Percentiles rank a stretch among this genome's conserved stretches.
phyloP scores from a whole-genome alignment of 1,284 basidiomycete species.

The Tetrapyrgos nigripes region DNA sequence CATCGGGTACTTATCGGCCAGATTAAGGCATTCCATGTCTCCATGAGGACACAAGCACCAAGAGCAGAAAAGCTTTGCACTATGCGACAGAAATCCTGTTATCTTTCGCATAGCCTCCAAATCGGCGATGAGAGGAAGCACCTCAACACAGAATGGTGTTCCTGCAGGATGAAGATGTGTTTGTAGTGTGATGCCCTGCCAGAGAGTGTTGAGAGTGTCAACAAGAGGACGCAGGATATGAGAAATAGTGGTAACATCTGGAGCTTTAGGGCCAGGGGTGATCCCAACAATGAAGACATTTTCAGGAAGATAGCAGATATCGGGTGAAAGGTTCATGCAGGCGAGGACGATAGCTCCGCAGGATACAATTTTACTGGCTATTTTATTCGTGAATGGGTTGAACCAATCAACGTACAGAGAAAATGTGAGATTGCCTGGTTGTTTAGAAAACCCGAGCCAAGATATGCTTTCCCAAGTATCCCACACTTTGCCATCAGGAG shows the following conservation, averaged over 20 bases:
- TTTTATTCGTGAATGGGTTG: slow-evolving; percentile 27
- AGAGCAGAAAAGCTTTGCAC: slow-evolving; percentile 13
- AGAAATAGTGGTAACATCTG: slow-evolving; percentile 18
- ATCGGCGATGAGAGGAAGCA: slow-evolving; percentile 22
- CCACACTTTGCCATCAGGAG: slow-evolving; percentile 15
- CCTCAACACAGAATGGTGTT: slow-evolving; percentile 1
- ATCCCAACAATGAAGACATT: slow-evolving; percentile 22
- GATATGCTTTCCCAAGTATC: slow-evolving; percentile 24
- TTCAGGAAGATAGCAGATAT: slow-evolving; percentile 13
- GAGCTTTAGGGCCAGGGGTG: slow-evolving; percentile 14
- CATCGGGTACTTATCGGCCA: not conserved
- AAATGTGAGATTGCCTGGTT: slow-evolving; percentile 22
- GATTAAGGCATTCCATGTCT: slow-evolving; percentile 18
- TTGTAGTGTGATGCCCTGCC: slow-evolving; percentile 7
- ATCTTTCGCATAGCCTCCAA: slow-evolving; percentile 20
- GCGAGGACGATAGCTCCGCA: slow-evolving; percentile 19
- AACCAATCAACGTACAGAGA: slow-evolving; percentile 31
- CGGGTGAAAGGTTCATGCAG: slow-evolving; percentile 21
- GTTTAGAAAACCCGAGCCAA: slow-evolving; percentile 17
- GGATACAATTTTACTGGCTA: slow-evolving; percentile 20
- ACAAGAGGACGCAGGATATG: slow-evolving; percentile 16
- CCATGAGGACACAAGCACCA: slow-evolving; percentile 10
- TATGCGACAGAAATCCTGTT: slow-evolving; percentile 8
- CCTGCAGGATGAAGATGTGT: slow-evolving; percentile 16
- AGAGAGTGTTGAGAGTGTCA: slow-evolving; percentile 2